These are phyloP conservation scores for Trichocomaceae sp. DNA, from an alignment of 2,329 filamentous ascomycete species.

Conservation along the genomic window DNA sequence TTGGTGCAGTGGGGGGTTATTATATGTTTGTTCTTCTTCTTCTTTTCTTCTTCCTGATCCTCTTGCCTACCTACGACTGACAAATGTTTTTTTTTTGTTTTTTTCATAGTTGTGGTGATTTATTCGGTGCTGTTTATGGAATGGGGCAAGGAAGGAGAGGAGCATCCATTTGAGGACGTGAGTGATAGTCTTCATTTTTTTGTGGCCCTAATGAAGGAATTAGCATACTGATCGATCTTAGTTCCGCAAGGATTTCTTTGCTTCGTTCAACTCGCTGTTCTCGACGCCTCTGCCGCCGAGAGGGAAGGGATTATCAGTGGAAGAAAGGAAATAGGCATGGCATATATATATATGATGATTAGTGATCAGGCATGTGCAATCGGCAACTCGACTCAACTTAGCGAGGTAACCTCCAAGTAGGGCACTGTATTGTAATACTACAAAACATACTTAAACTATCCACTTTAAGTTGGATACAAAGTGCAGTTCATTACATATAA, in stretches of 20 bases:
- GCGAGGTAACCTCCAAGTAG: no score
- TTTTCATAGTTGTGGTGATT: constrained; percentile 34
- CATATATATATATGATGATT: no score
- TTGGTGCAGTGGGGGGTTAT: constrained; percentile 51
- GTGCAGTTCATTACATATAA: no score
- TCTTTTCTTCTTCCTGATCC: not conserved
- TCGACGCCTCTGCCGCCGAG: constrained; percentile 26
- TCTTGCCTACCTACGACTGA: not conserved
- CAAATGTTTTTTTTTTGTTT: not conserved
- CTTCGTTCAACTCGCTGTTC: constrained; percentile 26
- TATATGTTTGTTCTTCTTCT: constrained; percentile 38
- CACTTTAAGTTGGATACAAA: no score
- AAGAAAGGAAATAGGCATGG: not conserved
- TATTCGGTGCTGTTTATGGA: constrained; percentile 42
- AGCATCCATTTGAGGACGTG: constrained; percentile 37
- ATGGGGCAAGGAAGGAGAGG: constrained; percentile 32
- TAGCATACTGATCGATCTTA: constrained; percentile 15
- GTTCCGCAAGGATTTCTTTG: constrained; percentile 31
- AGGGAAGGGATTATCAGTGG: constrained; percentile 6
- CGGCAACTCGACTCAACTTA: no score
- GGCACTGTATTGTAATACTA: no score
- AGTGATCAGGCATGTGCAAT: no score
- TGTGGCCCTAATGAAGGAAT: no score
- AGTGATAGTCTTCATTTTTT: constrained; percentile 15
- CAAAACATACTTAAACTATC: no score